Percentiles rank a stretch among this genome's conserved stretches.
Conservation (phyloP, 257 asterid genomes). For the Vinca minor region DNA sequence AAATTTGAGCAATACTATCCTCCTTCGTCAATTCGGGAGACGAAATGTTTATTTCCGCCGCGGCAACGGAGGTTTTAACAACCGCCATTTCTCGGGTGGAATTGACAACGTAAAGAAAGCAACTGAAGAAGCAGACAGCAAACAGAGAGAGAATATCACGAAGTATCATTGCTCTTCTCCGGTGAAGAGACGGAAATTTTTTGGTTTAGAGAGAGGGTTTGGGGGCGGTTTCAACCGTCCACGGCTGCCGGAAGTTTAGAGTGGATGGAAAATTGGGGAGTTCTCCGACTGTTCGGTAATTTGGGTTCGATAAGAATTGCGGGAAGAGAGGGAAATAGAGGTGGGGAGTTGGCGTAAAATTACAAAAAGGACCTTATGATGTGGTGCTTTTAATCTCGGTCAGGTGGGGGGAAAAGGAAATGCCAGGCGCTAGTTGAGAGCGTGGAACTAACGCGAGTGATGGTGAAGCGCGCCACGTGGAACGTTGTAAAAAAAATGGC, state of each 20-base stretch:
- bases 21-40: too few species aligned
- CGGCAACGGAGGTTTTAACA: slow-evolving; percentile 26
- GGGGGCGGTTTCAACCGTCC: not conserved
- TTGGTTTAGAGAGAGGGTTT: too few species aligned
- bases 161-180: not conserved
- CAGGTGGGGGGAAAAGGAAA: too few species aligned
- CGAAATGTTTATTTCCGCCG: slow-evolving; percentile 24
- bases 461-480: not conserved
- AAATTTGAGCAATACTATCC: slow-evolving; percentile 44
- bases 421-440: slow-evolving; percentile 3
- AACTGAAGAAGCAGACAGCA: slow-evolving; percentile 3
- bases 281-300: not conserved
- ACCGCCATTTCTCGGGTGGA: slow-evolving; percentile 8
- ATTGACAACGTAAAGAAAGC: not conserved
- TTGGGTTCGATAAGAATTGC: not conserved
- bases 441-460: slow-evolving; percentile 11
- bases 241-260: not conserved
- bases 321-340: slow-evolving; percentile 7
- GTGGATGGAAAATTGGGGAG: not conserved
- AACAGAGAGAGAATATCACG: not conserved
- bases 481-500: not conserved
- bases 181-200: not conserved
- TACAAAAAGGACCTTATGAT: slow-evolving; percentile 13
- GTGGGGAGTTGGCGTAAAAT: slow-evolving; percentile 13
- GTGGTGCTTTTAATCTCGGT: slow-evolving; percentile 3